Evolutionary conservation across 768 basidiomycete genomes (phyloP).

Genomic region (Favolaschia claudopus): DNA sequence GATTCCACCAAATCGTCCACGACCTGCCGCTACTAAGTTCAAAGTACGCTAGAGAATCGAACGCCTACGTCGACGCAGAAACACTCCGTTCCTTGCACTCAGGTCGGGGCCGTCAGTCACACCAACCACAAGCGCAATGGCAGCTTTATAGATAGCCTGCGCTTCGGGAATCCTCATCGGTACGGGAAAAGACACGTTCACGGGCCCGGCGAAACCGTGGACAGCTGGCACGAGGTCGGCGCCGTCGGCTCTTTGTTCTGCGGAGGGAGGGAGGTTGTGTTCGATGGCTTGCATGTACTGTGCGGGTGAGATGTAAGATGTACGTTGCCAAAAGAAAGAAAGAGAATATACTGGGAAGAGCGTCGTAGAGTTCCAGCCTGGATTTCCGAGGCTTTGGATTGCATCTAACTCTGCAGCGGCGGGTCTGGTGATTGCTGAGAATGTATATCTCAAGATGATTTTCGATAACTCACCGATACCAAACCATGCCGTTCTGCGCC

Average conservation of each 20-base stretch:
- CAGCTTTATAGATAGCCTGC: conserved; percentile 21
- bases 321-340: not conserved
- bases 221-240: not conserved
- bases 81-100: conserved; percentile 7
- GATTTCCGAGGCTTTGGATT: conserved; percentile 16
- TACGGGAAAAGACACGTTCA: conserved; percentile 21
- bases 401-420: conserved; percentile 15
- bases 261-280: conserved; percentile 18
- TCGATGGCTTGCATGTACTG: conserved; percentile 24
- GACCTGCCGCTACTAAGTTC: conserved; percentile 9
- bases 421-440: not conserved
- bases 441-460: not conserved
- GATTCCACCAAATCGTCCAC: conserved; percentile 26
- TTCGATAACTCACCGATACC: conserved; percentile 13
- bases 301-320: not conserved
- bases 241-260: conserved; percentile 13
- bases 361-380: conserved; percentile 18
- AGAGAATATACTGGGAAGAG: conserved; percentile 7
- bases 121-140: conserved; percentile 15
- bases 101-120: conserved; percentile 13
- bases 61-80: conserved; percentile 17
- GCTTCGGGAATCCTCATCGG: conserved; percentile 22
- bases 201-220: conserved; percentile 16
- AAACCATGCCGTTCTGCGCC: conserved; percentile 22
- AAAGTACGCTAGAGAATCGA: not conserved